Base-by-base conservation (phyloP, 2,329 filamentous ascomycete species). In the Beauveria medogensis region DNA sequence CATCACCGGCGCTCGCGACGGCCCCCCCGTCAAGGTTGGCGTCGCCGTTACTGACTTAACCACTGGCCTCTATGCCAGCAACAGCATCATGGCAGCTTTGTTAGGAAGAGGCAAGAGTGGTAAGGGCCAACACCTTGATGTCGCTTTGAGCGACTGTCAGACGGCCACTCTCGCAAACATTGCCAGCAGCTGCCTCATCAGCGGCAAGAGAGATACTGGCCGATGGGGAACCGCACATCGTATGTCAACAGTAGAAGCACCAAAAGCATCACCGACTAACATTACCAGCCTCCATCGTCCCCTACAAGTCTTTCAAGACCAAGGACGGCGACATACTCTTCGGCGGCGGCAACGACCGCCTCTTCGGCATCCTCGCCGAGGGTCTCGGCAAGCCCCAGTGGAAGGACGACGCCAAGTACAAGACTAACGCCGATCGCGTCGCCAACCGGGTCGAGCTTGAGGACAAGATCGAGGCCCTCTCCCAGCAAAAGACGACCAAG, bases 171-270 rank as follows among this genome's bases (percentile, higher is more conserved):
- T 99, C 50, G 86, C 91, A n/a, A 99, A 97, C 71, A 91, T 99
- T 69, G 94, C 93, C 9, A 96, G 91, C 71, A 96, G 92, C 63
- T 91, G 88, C 63, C 78, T 99, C 47, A 89, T 97, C 64, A 95
- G 90, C 67, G 92, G 92, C 2, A 77, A 96, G 73, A 88, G 88
- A 66, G 94, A 99, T 71, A 84, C 86, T 3, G 94, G 94, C 0
- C 82, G 94, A 65, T 97, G 94, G 93, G 94, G 94, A 7, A 99
- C 94, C 3, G 93, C 93, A 48, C 94, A 99, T 79, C 94, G 90
- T 91, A 78, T 75, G 77, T 75, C 6, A 56, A 55, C 24, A 50
- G 18, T 18, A n/a, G 43, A 66, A 18, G 5, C 12, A 26, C 46
- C 8, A 10, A 20, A 52, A 18, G 30, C 9, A 8, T 18, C 14